phyloP scores from a whole-genome alignment of 352 stramenopile genomes.

The Phytophthora cactorum region DNA sequence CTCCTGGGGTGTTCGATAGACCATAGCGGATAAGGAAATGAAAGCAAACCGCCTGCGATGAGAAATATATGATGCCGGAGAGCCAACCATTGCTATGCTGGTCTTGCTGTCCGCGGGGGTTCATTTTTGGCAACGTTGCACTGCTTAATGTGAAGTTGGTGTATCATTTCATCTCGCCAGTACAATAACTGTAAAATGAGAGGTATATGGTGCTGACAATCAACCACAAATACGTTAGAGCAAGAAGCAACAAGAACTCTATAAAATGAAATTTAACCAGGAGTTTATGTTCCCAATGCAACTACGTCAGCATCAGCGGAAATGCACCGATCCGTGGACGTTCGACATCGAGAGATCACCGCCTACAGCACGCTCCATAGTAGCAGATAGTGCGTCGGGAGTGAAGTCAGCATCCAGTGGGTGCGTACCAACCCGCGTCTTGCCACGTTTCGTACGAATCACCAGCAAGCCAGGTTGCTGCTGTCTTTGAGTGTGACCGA shows the following conservation, averaged over 20 bases:
- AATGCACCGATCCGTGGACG: conserved; percentile 45
- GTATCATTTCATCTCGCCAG: no score
- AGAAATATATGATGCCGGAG: no score
- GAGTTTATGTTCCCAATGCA: not conserved
- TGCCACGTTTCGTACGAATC: conserved; percentile 68
- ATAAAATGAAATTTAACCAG: conserved; percentile 16
- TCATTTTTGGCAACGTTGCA: no score
- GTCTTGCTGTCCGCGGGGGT: no score
- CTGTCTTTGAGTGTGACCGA: conserved; percentile 27
- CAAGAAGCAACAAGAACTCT: conserved; percentile 13
- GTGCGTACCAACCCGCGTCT: conserved; percentile 61
- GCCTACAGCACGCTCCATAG: conserved; percentile 74
- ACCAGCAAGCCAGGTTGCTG: conserved; percentile 62
- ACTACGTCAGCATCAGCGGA: conserved; percentile 32
- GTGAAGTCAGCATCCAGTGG: conserved; percentile 45
- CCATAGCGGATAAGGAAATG: no score
- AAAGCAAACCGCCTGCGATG: no score
- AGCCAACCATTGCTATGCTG: no score
- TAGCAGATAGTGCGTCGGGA: conserved; percentile 58
- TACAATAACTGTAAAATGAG: no score
- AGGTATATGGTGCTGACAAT: no score
- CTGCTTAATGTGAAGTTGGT: no score
- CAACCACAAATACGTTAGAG: no score
- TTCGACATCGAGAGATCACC: conserved; percentile 61
- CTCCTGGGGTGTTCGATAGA: no score